Evolutionary conservation across 345 rosid genomes (phyloP).

Genomic region (Garcia nutans): DNA sequence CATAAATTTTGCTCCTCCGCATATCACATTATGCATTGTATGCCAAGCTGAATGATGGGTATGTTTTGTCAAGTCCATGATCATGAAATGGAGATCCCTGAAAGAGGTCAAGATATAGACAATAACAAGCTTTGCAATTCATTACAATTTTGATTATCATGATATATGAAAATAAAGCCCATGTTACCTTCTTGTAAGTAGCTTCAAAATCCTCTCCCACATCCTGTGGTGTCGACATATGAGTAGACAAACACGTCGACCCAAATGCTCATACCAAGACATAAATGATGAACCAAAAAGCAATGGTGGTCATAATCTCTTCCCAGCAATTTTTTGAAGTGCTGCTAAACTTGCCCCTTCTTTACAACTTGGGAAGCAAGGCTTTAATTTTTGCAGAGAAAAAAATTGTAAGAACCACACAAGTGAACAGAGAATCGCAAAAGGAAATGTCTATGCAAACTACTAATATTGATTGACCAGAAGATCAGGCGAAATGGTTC

Average conservation of each 20-base stretch:
- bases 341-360: constrained; percentile 44
- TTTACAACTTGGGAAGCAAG: constrained; percentile 41
- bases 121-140: neutral
- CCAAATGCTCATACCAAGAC: constrained; percentile 85
- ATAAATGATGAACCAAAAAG: constrained; percentile 55
- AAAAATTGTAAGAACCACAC: neutral
- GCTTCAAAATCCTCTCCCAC: constrained; percentile 67
- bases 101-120: neutral
- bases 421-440: neutral
- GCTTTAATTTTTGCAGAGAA: constrained; percentile 36
- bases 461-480: neutral
- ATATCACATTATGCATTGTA: constrained; percentile 74
- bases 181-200: constrained; percentile 53
- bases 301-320: constrained; percentile 73
- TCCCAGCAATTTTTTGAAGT: constrained; percentile 55
- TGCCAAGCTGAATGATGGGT: constrained; percentile 87
- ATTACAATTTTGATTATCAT: neutral
- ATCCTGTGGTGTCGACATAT: constrained; percentile 59
- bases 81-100: constrained; percentile 49
- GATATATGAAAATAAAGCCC: neutral
- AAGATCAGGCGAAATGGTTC: neutral
- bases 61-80: constrained; percentile 53
- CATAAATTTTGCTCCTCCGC: constrained; percentile 62
- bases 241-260: constrained; percentile 58
- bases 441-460: neutral